Base-by-base conservation (phyloP, 768 basidiomycete genomes). In the Psilocybe sp. region DNA sequence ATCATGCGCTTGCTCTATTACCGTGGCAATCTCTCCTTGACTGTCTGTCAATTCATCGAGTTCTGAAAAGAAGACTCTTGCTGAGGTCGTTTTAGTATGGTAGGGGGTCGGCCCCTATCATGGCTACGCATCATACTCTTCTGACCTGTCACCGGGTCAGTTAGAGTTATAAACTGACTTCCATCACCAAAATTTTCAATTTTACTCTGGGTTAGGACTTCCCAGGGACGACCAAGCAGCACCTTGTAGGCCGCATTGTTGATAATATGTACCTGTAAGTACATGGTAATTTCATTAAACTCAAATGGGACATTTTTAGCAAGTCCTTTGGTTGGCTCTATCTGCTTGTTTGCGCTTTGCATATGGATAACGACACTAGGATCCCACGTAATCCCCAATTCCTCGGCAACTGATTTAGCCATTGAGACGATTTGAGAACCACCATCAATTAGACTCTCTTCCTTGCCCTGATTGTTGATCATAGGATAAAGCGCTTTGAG, bases 231-330 rank as follows among this genome's bases (percentile, higher is more conserved):
- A 3, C 44, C 44, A 4, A 46, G 33, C 4, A 46, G 44, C 6
- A 46, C 44, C 32, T 34, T 28, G n/a, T 46, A 46, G 13, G 44
- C 44, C 5, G 23, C 23, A 15, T 46, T 20, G 4, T 31, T 34
- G 4, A 46, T 46, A 20, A 46, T 34, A n/a, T 46, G 44, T 5
- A 46, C 44, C 32, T 46, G 44, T 32, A 46, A 46, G n/a, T 46
- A 46, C 5, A 46, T 6, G 3, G 44, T 46, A 3, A 46, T 28
- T 11, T 34, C 14, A 8, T 20, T 32, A 8, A 46, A 34, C 3
- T 5, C 3, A n/a, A 46, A 46, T n/a, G 44, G 44, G 3, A 46
- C 23, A 20, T 46, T 46, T 32, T 46, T 46, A 46, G 44, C 44
- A 5, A 46, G 32, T 12, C 44, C 44, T 7, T 3, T 5, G 3